Conservation (phyloP, 2,329 filamentous ascomycete species). For the Fusarium siculi region DNA sequence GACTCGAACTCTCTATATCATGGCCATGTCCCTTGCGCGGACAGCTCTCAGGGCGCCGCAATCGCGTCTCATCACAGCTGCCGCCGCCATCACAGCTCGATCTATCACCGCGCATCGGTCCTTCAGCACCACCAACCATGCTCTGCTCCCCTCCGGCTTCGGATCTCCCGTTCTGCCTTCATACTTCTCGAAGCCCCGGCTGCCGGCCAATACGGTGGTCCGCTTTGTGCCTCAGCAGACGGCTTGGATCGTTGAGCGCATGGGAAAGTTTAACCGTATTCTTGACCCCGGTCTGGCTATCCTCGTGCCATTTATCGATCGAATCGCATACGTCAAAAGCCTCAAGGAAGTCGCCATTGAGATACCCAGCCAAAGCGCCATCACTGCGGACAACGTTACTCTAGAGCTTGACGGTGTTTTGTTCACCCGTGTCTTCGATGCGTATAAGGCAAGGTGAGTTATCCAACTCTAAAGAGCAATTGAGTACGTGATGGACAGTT, state of each 20-base stretch:
- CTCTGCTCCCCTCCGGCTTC: conserved; percentile 49
- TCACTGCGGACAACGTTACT: conserved; percentile 98
- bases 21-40: conserved; percentile 47
- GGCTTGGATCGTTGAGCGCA: conserved; percentile 99
- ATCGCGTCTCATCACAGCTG: conserved; percentile 36
- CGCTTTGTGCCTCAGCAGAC: conserved; percentile 99
- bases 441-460: conserved; percentile 91
- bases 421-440: conserved; percentile 96
- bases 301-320: conserved; percentile 89
- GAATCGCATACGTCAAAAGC: conserved; percentile 97
- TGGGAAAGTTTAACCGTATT: conserved; percentile 97
- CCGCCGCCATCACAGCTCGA: conserved; percentile 27
- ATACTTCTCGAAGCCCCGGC: conserved; percentile 80
- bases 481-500: not conserved
- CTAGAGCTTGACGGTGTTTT: conserved; percentile 95
- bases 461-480: not conserved
- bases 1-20: conserved; percentile 33
- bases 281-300: conserved; percentile 91
- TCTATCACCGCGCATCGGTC: conserved; percentile 39
- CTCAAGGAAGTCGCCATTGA: conserved; percentile 96
- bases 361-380: conserved; percentile 96
- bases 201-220: conserved; percentile 93
- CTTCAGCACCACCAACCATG: conserved; percentile 47
- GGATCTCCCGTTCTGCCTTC: conserved; percentile 61
- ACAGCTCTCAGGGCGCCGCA: conserved; percentile 44